phyloP scores from a whole-genome alignment of 768 basidiomycete species.

The Rhodotorula paludigena region DNA sequence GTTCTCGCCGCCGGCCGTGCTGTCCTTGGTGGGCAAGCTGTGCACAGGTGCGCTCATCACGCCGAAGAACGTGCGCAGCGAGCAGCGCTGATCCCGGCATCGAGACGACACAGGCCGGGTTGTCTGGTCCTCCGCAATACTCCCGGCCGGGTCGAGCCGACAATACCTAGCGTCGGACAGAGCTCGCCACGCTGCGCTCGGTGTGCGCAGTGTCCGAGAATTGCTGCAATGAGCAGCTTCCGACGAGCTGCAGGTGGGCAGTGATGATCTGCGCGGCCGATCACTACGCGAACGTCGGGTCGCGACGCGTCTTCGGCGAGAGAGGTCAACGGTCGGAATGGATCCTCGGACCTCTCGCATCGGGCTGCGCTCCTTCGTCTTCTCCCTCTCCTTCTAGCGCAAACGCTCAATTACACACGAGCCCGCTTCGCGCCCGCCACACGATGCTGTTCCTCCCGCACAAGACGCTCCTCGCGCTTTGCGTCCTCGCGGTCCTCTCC shows the following conservation, averaged over 20 bases:
- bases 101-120: neutral
- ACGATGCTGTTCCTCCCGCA: neutral
- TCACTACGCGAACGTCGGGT: neutral
- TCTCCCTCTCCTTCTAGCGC: neutral
- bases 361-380: no score
- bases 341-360: neutral
- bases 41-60: neutral
- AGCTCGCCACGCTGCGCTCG: no score
- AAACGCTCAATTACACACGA: neutral
- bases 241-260: no score
- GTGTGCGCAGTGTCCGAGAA: no score
- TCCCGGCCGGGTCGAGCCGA: neutral
- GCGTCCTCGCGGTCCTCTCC: constrained; percentile 5
- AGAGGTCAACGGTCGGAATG: neutral
- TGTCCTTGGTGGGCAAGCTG: neutral
- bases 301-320: no score
- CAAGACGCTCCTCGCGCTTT: constrained; percentile 1
- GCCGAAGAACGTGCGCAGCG: neutral
- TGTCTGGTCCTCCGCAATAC: neutral
- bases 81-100: neutral
- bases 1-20: constrained; percentile 1
- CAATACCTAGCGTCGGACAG: no score
- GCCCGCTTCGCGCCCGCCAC: no score
- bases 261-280: no score
- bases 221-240: no score